Percentiles rank a stretch among this genome's conserved stretches.
Evolutionary conservation across 352 stramenopile genomes (phyloP).

Genomic region (Phytopythium montanum): DNA sequence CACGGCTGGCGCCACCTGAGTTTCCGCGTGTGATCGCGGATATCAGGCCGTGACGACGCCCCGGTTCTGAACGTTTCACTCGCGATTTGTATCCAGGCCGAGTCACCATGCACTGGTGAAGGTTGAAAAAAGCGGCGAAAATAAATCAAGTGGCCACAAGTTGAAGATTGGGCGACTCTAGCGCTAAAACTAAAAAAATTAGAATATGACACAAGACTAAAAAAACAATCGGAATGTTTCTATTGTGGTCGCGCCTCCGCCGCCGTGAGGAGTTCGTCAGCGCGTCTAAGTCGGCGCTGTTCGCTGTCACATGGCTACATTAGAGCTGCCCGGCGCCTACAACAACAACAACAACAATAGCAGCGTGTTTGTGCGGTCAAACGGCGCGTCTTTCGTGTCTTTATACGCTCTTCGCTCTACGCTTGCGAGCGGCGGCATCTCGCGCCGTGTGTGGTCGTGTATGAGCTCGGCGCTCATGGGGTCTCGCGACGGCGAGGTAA

Average conservation of each 20-base stretch:
- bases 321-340: not conserved
- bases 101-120: not conserved
- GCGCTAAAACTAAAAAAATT: constrained; percentile 2
- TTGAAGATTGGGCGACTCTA: not conserved
- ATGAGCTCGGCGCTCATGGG: not conserved
- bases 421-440: not conserved
- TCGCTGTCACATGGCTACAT: not conserved
- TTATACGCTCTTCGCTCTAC: not conserved
- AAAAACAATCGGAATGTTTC: too few species aligned
- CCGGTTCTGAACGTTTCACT: not conserved
- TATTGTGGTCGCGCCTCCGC: not conserved
- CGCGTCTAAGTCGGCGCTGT: too few species aligned
- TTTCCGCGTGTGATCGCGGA: constrained; percentile 28
- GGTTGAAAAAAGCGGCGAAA: constrained; percentile 3
- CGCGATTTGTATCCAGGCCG: not conserved
- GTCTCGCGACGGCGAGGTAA: not conserved
- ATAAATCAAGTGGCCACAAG: constrained; percentile 2
- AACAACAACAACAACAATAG: not conserved
- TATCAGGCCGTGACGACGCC: constrained; percentile 15
- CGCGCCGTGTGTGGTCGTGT: not conserved
- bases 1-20: constrained; percentile 19
- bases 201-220: not conserved
- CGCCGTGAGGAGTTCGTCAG: not conserved
- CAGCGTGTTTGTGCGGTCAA: not conserved
- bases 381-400: not conserved